A percentile compares a stretch with the other conserved stretches of the same genome.
These are phyloP conservation scores for Lactuca sativa DNA, from an alignment of 129 eudicot genomes.

Conservation along the genomic window DNA sequence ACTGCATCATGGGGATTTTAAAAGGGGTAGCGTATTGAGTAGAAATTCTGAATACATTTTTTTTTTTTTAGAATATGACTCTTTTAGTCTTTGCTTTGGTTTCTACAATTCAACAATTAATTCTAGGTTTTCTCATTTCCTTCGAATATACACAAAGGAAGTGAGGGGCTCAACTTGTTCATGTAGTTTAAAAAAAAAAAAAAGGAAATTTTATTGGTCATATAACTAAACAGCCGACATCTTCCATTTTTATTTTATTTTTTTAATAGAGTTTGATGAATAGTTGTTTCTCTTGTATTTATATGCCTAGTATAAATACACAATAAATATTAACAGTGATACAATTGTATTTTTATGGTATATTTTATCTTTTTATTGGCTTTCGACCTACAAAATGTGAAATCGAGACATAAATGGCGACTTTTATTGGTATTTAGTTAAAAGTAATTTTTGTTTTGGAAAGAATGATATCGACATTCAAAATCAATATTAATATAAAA, in stretches of 20 bases:
- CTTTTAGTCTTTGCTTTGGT: background rate
- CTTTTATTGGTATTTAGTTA: no score
- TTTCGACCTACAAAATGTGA: no score
- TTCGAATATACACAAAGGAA: slow-evolving; percentile 21
- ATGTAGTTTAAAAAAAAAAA: slow-evolving; percentile 3
- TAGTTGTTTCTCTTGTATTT: no score
- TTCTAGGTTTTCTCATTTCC: slow-evolving; percentile 6
- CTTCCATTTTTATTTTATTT: background rate
- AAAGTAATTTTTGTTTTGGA: no score
- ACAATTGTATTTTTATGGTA: no score
- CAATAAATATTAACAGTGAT: no score
- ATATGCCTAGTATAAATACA: no score
- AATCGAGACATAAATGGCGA: no score
- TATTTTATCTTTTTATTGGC: no score
- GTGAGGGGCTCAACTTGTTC: slow-evolving; percentile 12
- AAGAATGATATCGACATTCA: no score
- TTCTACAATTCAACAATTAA: background rate
- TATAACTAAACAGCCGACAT: background rate
- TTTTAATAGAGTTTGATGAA: no score
- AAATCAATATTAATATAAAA: no score
- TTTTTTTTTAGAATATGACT: background rate
- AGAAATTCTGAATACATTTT: slow-evolving; percentile 7
- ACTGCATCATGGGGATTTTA: slow-evolving; percentile 18
- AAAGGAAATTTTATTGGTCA: background rate
- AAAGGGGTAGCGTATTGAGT: slow-evolving; percentile 7